A percentile compares a stretch with the other conserved stretches of the same genome.
Conservation (phyloP, 176 grass and related monocot species). For the Lolium multiflorum region DNA sequence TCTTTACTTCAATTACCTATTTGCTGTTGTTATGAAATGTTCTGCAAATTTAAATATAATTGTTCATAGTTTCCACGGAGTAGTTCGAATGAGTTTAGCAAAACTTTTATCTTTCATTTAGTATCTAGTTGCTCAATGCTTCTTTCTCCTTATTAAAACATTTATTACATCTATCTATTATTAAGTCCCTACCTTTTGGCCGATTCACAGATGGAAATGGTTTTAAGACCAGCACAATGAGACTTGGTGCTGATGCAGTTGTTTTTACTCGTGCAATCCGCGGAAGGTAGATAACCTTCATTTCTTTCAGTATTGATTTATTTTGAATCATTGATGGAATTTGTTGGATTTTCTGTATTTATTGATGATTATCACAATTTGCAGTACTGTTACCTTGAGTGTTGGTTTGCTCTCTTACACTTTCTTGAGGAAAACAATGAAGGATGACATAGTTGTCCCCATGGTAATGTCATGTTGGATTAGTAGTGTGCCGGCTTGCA, state of each 20-base stretch:
- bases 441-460: conserved; percentile 96
- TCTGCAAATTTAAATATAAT: neutral
- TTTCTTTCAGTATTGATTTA: neutral
- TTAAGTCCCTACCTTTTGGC: conserved; percentile 31
- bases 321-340: conserved; percentile 18
- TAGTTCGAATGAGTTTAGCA: conserved; percentile 16
- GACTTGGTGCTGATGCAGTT: conserved; percentile 95
- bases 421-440: conserved; percentile 91
- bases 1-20: conserved; percentile 5
- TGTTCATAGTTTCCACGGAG: neutral
- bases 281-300: conserved; percentile 64
- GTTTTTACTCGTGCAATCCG: conserved; percentile 75
- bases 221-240: conserved; percentile 99
- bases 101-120: neutral
- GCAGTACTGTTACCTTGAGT: conserved; percentile 77
- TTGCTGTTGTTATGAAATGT: neutral
- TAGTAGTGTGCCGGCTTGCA: conserved; percentile 18
- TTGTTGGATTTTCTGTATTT: conserved; percentile 31
- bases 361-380: conserved; percentile 22
- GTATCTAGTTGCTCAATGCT: conserved; percentile 15
- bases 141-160: neutral
- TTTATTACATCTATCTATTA: neutral
- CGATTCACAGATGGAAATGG: conserved; percentile 87
- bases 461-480: conserved; percentile 70
- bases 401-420: conserved; percentile 94